phyloP scores from a whole-genome alignment of 1,139 yeast species.

The Pichia sorboxylosa region DNA sequence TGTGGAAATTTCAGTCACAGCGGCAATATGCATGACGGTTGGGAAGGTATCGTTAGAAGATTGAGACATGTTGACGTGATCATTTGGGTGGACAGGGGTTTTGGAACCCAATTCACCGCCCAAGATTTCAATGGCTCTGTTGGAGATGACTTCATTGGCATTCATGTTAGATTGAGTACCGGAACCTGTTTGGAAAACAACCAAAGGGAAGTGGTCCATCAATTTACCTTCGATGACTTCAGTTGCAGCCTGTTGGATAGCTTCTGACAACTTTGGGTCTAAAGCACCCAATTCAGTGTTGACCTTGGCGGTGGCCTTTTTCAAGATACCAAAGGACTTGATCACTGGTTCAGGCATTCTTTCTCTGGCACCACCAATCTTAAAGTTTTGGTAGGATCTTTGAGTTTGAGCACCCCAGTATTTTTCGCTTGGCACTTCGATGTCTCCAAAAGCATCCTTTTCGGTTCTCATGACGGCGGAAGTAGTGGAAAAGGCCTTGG shows the following conservation, averaged over 20 bases:
- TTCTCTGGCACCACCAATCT: conserved; percentile 88
- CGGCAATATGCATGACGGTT: conserved; percentile 98
- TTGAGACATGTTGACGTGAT: conserved; percentile 97
- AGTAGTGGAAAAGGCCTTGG: conserved; percentile 23
- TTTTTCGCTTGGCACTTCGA: conserved; percentile 72
- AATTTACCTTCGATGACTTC: conserved; percentile 90
- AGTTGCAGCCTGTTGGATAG: conserved; percentile 88
- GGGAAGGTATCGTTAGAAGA: conserved; percentile 98
- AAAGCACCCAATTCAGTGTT: conserved; percentile 71
- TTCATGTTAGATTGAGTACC: conserved; percentile 99
- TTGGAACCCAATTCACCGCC: conserved; percentile 91
- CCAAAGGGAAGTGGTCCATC: conserved; percentile 91
- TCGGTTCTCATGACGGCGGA: conserved; percentile 46
- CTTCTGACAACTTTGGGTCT: conserved; percentile 72
- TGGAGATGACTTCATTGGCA: conserved; percentile 95
- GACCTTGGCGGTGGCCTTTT: conserved; percentile 90
- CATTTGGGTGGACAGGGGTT: conserved; percentile 93
- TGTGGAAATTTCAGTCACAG: conserved; percentile 75
- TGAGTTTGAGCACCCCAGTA: conserved; percentile 99
- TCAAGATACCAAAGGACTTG: conserved; percentile 83
- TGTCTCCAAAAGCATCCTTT: conserved; percentile 93
- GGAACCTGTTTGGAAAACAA: conserved; percentile 96
- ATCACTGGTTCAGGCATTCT: conserved; percentile 86
- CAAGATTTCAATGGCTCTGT: conserved; percentile 90
- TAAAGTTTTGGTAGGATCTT: conserved; percentile 83